Evolutionary conservation across 2,329 filamentous ascomycete genomes (phyloP).

Genomic region (Fusarium sp.): DNA sequence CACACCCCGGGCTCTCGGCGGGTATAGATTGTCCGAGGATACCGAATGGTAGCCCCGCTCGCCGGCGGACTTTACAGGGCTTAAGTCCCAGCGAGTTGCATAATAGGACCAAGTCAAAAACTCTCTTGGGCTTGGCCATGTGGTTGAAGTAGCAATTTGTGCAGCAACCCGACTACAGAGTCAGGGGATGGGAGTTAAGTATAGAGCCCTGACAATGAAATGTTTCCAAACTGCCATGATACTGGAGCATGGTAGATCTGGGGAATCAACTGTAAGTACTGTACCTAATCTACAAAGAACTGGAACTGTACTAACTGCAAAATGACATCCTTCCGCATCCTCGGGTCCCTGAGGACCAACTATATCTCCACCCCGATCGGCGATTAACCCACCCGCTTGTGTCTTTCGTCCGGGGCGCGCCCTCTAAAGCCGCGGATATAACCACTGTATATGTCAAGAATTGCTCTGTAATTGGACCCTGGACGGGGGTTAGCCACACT

Average conservation of each 20-base stretch:
- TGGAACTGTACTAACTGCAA: conserved; percentile 26
- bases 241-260: conserved; percentile 5
- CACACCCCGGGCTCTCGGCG: conserved; percentile 39
- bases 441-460: neutral
- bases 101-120: neutral
- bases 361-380: conserved; percentile 40
- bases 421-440: conserved; percentile 44
- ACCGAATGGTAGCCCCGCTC: conserved; percentile 39
- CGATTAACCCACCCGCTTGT: conserved; percentile 38
- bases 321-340: conserved; percentile 21
- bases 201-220: neutral
- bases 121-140: too few species aligned
- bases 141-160: too few species aligned
- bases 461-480: conserved; percentile 32
- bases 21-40: conserved; percentile 37
- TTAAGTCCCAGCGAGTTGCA: conserved; percentile 42
- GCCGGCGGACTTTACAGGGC: conserved; percentile 43
- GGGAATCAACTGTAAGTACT: neutral
- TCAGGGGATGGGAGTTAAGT: too few species aligned
- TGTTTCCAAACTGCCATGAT: neutral
- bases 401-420: conserved; percentile 36
- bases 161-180: too few species aligned
- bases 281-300: neutral
- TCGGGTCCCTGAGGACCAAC: conserved; percentile 31
- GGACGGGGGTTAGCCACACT: conserved; percentile 14